Evolutionary conservation across 768 basidiomycete species (phyloP), one percentile per base, ranked within the genome.

Genomic region (Amanita phalloides): DNA sequence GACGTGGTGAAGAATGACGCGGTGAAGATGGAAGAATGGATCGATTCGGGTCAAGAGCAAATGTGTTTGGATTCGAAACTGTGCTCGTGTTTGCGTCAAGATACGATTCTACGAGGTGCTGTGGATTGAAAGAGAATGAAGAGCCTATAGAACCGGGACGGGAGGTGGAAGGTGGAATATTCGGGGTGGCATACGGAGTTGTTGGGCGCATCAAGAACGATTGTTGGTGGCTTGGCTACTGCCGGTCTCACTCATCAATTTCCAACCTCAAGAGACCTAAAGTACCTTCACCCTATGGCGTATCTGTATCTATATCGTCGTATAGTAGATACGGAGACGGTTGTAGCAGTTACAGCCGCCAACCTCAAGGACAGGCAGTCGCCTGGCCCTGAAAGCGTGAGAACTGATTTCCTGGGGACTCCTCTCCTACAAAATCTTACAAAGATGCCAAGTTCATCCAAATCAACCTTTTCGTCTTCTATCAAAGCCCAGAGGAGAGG

Each of bases 61-160:
- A 67, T n/a, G 76, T 71, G 51, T 73, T 75, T 33, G 68, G 67
- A 58, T 76, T 72, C 13, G 82, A 81, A 35, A 77, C 63, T 2
- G 77, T 74, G 63, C 81, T 84, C 8, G 76, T 69, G 60, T 86
- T 82, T 1, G 76, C 76, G 53, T 81, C 84, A 45, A 78, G 69
- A 60, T 83, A 81, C 0, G 86, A 83, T 60, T 84, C 79, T 25
- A 89, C 75, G 25, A 90, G 74, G 9, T 79, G 79, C 59, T 86
- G 82, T 20, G 89, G 89, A 26, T 82, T 86, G 59, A 90, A 87
- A 0, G 90, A 90, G 67, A 91, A 90, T 2, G 87, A 86, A 2
- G 84, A 82, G 58, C 82, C 82, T 37, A 90, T 77, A 4, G 88
- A 90, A 45, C 74, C 74, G 49, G 86, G 74, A 52, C 84, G 77